Evolutionary conservation across 1,139 yeast species (phyloP).

Genomic region (Sugiyamaella pinicola): DNA sequence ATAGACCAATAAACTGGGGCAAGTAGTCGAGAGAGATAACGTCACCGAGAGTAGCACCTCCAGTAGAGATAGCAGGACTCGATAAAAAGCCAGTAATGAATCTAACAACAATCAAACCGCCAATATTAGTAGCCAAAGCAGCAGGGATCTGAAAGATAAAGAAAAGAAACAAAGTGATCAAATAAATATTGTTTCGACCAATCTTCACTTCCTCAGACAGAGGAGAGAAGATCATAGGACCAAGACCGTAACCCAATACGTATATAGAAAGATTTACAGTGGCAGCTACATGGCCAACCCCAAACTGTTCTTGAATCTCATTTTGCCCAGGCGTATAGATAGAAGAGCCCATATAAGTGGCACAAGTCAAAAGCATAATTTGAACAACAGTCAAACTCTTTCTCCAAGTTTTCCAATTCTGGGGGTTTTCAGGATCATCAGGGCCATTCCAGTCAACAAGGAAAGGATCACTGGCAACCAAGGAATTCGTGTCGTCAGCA

Average conservation of each 20-base stretch:
- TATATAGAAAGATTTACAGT: slow-evolving; percentile 56
- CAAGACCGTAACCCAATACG: slow-evolving; percentile 58
- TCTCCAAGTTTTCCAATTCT: slow-evolving; percentile 53
- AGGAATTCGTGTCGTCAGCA: no score
- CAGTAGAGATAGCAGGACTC: slow-evolving; percentile 83
- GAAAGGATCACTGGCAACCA: slow-evolving; percentile 35
- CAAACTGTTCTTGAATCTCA: slow-evolving; percentile 48
- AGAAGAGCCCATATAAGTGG: slow-evolving; percentile 62
- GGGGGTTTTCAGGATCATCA: slow-evolving; percentile 59
- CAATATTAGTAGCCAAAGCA: slow-evolving; percentile 52
- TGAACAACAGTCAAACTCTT: slow-evolving; percentile 47
- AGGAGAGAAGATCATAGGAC: slow-evolving; percentile 59
- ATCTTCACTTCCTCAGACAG: slow-evolving; percentile 52
- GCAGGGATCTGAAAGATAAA: slow-evolving; percentile 56
- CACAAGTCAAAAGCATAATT: slow-evolving; percentile 51
- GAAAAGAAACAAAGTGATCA: slow-evolving; percentile 54
- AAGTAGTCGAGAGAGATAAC: slow-evolving; percentile 30
- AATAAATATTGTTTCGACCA: slow-evolving; percentile 59
- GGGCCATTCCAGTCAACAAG: slow-evolving; percentile 48
- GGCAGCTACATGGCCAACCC: slow-evolving; percentile 50
- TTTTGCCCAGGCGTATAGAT: slow-evolving; percentile 59
- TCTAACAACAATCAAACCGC: slow-evolving; percentile 57
- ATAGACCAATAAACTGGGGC: slow-evolving; percentile 45
- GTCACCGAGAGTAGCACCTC: slow-evolving; percentile 85
- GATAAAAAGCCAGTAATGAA: slow-evolving; percentile 79